Evolutionary conservation across 2,329 filamentous ascomycete species (phyloP), one percentile per base, ranked within the genome.

Genomic region (Talaromyces sp.): DNA sequence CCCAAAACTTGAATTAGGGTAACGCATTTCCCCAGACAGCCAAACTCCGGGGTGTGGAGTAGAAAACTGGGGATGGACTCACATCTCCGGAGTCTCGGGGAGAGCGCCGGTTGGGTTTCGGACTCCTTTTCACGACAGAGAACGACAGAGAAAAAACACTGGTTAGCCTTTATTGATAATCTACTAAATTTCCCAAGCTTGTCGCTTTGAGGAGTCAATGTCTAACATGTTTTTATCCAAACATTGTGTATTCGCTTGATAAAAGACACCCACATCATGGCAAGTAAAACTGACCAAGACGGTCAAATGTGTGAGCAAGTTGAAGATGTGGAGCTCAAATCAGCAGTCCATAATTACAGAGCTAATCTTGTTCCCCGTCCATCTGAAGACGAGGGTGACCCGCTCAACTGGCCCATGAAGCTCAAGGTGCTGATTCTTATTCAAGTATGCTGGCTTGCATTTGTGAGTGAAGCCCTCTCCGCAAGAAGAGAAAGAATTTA

Each of bases 391-490:
- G 44, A 47, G 32, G 57, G 28, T 39, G 57, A 58, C 52, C 57
- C 57, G 13, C 47, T 58, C 6, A 58, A 58, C 27, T 58, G 57
- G 57, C 57, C 57, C 9, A 53, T 58, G 22, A 52, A 51, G 22
- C 32, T 58, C 22, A 58, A 58, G 17, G 15, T 58, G 30, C 5
- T 58, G 15, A 39, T 58, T n/a, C 30, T 58, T 11, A 52, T 53
- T 30, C 44, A 58, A 58, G 57, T 53, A 13, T 53, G 57, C 32
- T 58, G 57, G 57, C 57, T 58, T 53, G 57, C 57, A 19, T 58
- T 58, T 25, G 57, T 58, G 22, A 52, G 47, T 51, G 8, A 25
- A 39, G 36, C 15, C 6, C 17, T 39, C 5, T 7, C 2, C 6
- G 7, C 15, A 39, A 39, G 6, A n/a, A 39, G 17, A n/a, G 36